phyloP scores from a whole-genome alignment of 2,329 filamentous ascomycete species.

The Trichoderma breve region DNA sequence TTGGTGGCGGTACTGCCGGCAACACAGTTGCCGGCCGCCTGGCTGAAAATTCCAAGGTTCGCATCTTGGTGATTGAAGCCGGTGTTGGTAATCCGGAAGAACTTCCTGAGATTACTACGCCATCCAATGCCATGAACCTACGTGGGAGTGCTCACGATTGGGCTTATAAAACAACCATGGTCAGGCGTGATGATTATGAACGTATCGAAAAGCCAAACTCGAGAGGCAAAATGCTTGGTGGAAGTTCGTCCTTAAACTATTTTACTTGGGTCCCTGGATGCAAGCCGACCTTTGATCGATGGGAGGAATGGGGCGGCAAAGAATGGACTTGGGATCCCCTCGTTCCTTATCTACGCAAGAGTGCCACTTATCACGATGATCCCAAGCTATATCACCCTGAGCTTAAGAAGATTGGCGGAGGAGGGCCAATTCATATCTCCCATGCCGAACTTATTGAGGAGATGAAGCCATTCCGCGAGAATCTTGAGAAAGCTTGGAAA shows the following conservation, averaged over 20 bases:
- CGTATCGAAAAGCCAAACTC: constrained; percentile 63
- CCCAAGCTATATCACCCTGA: constrained; percentile 42
- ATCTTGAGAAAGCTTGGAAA: constrained; percentile 51
- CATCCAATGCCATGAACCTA: constrained; percentile 51
- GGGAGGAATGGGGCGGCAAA: constrained; percentile 69
- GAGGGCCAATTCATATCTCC: constrained; percentile 53
- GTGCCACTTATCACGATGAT: constrained; percentile 57
- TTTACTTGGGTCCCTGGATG: constrained; percentile 62
- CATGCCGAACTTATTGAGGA: constrained; percentile 55
- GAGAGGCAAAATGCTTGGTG: constrained; percentile 58
- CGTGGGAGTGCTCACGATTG: constrained; percentile 58
- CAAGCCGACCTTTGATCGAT: constrained; percentile 61
- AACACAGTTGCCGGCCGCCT: constrained; percentile 37
- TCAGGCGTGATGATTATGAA: constrained; percentile 57
- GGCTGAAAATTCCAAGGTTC: constrained; percentile 38
- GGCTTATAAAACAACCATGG: constrained; percentile 60
- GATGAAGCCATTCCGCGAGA: constrained; percentile 49
- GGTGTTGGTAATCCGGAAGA: constrained; percentile 48
- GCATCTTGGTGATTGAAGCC: constrained; percentile 48
- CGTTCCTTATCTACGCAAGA: constrained; percentile 53
- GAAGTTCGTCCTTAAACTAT: constrained; percentile 59
- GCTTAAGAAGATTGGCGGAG: constrained; percentile 49
- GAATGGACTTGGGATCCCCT: constrained; percentile 58
- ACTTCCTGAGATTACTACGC: constrained; percentile 52
- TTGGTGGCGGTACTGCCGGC: constrained; percentile 37